Evolutionary conservation across 2,329 filamentous ascomycete genomes (phyloP).

Genomic region (Biscogniauxia marginata): DNA sequence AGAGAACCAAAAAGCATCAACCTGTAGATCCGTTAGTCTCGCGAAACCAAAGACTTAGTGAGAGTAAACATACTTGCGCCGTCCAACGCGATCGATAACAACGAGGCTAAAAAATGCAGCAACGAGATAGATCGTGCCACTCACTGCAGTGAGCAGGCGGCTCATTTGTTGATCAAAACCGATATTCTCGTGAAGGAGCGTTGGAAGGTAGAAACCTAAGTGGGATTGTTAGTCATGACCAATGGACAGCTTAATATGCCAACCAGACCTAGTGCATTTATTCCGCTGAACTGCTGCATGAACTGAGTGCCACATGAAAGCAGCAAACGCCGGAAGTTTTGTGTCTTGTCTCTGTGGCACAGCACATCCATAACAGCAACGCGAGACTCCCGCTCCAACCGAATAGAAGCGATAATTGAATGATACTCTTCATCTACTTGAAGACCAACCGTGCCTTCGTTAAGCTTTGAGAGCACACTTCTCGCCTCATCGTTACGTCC

Average conservation of each 20-base stretch:
- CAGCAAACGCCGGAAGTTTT: constrained; percentile 37
- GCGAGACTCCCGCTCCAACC: constrained; percentile 34
- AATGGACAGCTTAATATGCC: background rate
- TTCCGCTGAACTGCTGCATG: constrained; percentile 46
- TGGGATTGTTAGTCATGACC: constrained; percentile 19
- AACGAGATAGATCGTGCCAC: constrained; percentile 38
- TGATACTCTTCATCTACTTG: constrained; percentile 33
- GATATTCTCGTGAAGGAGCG: constrained; percentile 54
- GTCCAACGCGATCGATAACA: constrained; percentile 41
- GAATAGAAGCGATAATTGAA: constrained; percentile 37
- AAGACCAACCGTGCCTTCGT: constrained; percentile 12
- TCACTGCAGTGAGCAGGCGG: constrained; percentile 55
- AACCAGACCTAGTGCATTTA: constrained; percentile 35
- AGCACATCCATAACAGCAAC: constrained; percentile 36
- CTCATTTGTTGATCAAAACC: constrained; percentile 51
- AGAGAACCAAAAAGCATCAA: constrained; percentile 41
- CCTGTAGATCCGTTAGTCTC: constrained; percentile 14
- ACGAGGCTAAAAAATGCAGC: constrained; percentile 37
- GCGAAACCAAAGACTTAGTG: background rate
- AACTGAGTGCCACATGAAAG: constrained; percentile 46
- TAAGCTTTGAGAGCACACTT: constrained; percentile 56
- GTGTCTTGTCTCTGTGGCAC: constrained; percentile 37
- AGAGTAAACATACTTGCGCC: constrained; percentile 34
- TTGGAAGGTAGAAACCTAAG: constrained; percentile 48
- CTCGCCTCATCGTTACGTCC: constrained; percentile 45